Evolutionary conservation across 768 basidiomycete species (phyloP).

Genomic region (Mycena venus): DNA sequence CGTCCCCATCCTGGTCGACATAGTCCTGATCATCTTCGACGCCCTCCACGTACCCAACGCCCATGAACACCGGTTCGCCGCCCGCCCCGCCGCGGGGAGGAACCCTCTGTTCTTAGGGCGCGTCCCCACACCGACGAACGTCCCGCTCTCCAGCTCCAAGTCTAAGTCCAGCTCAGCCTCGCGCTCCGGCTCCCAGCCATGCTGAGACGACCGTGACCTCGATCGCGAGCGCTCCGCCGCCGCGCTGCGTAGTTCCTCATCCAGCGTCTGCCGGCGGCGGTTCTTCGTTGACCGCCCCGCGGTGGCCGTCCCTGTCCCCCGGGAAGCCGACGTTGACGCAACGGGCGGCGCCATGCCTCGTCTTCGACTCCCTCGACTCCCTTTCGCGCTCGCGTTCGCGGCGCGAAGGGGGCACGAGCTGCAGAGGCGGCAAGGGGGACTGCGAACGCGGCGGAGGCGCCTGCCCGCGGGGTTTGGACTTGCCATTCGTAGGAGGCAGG

Average conservation of each 20-base stretch:
- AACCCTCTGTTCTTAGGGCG: conserved; percentile 70
- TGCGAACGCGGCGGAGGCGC: conserved; percentile 22
- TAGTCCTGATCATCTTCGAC: conserved; percentile 53
- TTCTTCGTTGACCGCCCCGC: conserved; percentile 17
- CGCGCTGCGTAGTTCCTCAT: conserved; percentile 74
- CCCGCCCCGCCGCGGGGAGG: conserved; percentile 81
- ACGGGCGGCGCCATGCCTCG: conserved; percentile 19
- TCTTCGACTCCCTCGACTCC: conserved; percentile 1
- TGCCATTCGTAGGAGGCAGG: background rate
- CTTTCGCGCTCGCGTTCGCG: conserved; percentile 6
- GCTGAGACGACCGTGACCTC: conserved; percentile 24
- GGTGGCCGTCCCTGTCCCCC: conserved; percentile 16
- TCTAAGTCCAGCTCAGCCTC: conserved; percentile 52
- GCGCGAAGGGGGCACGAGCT: background rate
- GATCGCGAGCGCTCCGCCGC: conserved; percentile 37
- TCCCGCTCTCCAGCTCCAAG: conserved; percentile 55
- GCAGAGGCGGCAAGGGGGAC: conserved; percentile 22
- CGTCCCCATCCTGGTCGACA: conserved; percentile 25
- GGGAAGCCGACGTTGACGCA: conserved; percentile 26
- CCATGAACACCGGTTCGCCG: conserved; percentile 79
- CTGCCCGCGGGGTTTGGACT: conserved; percentile 20
- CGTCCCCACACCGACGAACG: conserved; percentile 68
- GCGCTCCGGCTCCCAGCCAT: conserved; percentile 46
- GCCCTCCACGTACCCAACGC: conserved; percentile 75
- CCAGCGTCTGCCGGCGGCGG: conserved; percentile 68